These are phyloP conservation scores for Taphrina sp. DNA, from an alignment of 1,139 yeast species.

Conservation along the genomic window DNA sequence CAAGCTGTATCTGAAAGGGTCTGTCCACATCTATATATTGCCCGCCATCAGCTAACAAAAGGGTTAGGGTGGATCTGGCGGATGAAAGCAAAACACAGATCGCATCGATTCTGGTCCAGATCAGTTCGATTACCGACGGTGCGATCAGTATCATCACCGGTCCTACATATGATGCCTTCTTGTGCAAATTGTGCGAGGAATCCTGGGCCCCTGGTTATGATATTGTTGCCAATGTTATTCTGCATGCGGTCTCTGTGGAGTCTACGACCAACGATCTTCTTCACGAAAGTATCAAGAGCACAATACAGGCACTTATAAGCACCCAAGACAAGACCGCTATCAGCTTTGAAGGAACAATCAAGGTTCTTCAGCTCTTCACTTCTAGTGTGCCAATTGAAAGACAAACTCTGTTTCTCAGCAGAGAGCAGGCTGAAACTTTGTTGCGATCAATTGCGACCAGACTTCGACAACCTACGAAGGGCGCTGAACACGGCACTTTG, in stretches of 20 bases:
- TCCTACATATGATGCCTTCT: neutral
- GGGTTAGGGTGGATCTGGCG: too few species aligned
- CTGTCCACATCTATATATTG: too few species aligned
- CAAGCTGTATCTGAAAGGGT: too few species aligned
- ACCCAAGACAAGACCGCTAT: neutral
- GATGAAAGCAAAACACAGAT: too few species aligned
- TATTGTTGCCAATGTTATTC: neutral
- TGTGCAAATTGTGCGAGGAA: neutral
- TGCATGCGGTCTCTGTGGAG: neutral
- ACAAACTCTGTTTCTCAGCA: neutral
- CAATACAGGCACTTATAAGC: neutral
- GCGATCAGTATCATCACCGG: conserved; percentile 8
- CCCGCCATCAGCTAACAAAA: too few species aligned
- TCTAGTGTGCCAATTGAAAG: neutral
- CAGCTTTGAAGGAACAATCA: neutral
- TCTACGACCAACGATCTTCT: neutral
- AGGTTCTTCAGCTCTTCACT: neutral
- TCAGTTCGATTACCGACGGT: neutral
- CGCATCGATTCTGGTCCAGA: neutral
- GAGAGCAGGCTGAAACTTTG: neutral
- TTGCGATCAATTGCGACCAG: neutral
- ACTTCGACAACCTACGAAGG: conserved; percentile 1
- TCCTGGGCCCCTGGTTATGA: neutral
- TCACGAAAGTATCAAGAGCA: neutral
- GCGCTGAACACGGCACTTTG: neutral